phyloP scores from a whole-genome alignment of 805 yeast species.

The Ogataea populi-albae region DNA sequence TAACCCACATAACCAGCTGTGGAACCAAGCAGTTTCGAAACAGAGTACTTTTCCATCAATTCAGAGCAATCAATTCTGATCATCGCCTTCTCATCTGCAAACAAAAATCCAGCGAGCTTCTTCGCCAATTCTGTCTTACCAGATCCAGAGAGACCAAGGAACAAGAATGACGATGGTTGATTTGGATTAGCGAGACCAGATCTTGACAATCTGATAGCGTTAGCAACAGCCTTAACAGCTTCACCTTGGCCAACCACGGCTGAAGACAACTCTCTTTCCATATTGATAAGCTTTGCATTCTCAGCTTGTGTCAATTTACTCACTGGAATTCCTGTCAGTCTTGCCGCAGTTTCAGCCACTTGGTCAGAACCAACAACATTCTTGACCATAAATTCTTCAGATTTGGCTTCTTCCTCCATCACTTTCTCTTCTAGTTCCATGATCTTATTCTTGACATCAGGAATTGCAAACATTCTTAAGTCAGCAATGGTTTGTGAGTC shows the following conservation, averaged over 20 bases:
- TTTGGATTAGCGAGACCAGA: constrained; percentile 95
- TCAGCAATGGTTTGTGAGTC: constrained; percentile 96
- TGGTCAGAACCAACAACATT: constrained; percentile 77
- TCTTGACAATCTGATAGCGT: constrained; percentile 88
- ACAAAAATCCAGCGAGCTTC: constrained; percentile 92
- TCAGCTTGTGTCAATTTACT: constrained; percentile 93
- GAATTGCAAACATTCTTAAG: constrained; percentile 94
- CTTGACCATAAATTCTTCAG: constrained; percentile 60
- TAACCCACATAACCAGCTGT: constrained; percentile 97
- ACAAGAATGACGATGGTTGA: constrained; percentile 93
- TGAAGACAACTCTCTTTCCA: constrained; percentile 82
- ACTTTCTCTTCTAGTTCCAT: constrained; percentile 70
- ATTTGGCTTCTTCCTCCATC: constrained; percentile 60
- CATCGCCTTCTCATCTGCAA: constrained; percentile 95
- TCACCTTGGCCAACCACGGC: constrained; percentile 94
- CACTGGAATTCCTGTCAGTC: constrained; percentile 93
- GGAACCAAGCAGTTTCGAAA: constrained; percentile 92
- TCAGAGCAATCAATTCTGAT: constrained; percentile 98
- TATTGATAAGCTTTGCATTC: constrained; percentile 85
- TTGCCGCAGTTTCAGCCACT: constrained; percentile 50
- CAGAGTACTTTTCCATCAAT: constrained; percentile 91
- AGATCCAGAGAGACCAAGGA: constrained; percentile 93
- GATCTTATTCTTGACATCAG: constrained; percentile 79
- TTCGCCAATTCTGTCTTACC: constrained; percentile 98
- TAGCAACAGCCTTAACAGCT: constrained; percentile 94